Evolutionary conservation across 1,139 yeast species (phyloP).

Genomic region (Blastobotrys elegans): DNA sequence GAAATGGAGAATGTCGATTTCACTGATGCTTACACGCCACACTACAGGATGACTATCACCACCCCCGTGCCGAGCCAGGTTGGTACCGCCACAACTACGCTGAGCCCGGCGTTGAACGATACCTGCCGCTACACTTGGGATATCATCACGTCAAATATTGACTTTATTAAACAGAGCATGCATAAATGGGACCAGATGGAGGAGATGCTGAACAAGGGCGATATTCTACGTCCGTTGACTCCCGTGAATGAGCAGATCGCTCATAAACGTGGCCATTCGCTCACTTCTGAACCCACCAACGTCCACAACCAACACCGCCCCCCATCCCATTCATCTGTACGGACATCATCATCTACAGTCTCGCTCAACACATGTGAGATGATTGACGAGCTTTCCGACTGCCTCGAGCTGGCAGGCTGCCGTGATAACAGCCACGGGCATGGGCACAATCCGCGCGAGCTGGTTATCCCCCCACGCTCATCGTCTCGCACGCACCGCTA

Average conservation of each 20-base stretch:
- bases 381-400: constrained; percentile 1
- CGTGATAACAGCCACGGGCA: too few relatives aligned
- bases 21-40: background rate
- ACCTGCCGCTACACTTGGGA: constrained; percentile 22
- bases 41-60: background rate
- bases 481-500: constrained; percentile 2
- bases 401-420: background rate
- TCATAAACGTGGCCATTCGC: too few relatives aligned
- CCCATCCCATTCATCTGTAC: background rate
- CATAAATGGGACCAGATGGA: constrained; percentile 16
- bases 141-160: constrained; percentile 20
- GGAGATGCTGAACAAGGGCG: background rate
- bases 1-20: background rate
- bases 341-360: background rate
- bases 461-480: background rate
- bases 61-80: background rate
- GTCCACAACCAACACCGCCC: background rate
- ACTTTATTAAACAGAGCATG: constrained; percentile 18
- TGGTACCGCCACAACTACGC: background rate
- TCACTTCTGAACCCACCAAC: background rate
- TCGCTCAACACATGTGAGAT: too few relatives aligned
- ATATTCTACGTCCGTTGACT: background rate
- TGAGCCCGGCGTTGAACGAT: background rate
- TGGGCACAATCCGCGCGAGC: too few relatives aligned
- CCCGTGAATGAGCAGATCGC: background rate